phyloP scores from a whole-genome alignment of 805 yeast genomes.

The Monosporozyma yasuniensis region DNA sequence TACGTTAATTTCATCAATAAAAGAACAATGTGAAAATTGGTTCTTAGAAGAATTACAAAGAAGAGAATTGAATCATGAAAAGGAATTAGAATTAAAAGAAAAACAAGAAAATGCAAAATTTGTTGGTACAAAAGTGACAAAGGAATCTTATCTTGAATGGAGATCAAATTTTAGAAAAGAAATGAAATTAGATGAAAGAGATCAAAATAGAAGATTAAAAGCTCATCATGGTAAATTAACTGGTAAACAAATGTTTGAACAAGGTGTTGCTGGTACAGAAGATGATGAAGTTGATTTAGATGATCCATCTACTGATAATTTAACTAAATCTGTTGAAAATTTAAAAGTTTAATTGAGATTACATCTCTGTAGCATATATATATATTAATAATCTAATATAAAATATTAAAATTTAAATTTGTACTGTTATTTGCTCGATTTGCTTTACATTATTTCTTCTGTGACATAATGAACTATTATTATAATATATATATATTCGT shows the following conservation, averaged over 20 bases:
- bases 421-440: background rate
- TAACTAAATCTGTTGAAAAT: background rate
- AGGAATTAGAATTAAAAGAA: constrained; percentile 54
- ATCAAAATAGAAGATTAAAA: constrained; percentile 40
- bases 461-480: background rate
- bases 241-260: constrained; percentile 84
- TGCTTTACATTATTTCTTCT: too few relatives aligned
- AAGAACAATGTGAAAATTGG: constrained; percentile 68
- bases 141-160: constrained; percentile 69
- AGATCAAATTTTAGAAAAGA: constrained; percentile 61
- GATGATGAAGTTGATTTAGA: constrained; percentile 32
- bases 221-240: constrained; percentile 72
- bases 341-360: background rate
- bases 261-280: constrained; percentile 69
- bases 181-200: constrained; percentile 55
- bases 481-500: background rate
- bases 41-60: constrained; percentile 49
- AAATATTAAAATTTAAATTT: too few relatives aligned
- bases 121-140: constrained; percentile 81
- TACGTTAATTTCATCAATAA: constrained; percentile 64
- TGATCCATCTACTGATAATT: constrained; percentile 2
- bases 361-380: background rate
- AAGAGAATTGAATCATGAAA: constrained; percentile 51
- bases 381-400: too few relatives aligned
- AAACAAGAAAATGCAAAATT: constrained; percentile 82